Evolutionary conservation across 257 asterid genomes (phyloP), one percentile per base, ranked within the genome.

Genomic region (Rehmannia glutinosa): DNA sequence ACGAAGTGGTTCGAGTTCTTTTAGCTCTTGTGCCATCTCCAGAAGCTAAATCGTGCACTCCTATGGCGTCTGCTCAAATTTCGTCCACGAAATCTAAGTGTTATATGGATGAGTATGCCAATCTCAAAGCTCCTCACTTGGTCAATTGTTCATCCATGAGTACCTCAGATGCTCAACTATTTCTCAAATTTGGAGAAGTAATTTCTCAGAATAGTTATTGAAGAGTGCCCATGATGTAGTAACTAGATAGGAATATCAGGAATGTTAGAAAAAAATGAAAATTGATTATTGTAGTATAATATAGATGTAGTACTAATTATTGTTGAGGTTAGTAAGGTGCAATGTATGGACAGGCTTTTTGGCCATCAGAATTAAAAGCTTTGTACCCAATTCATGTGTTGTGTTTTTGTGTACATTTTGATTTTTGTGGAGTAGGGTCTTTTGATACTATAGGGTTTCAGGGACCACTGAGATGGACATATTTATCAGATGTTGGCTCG

Each of bases 61-160:
- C 69, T 9, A 25, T 41, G 15, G 67, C 67, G 20, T 42, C 62
- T 1, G 52, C 33, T 0, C 30, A 71, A 5, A 77, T 68, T 57
- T 75, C 92, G 4, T 74, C 95, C 0, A 47, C 81, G 1, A 80
- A 79, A 81, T 78, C 46, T 0, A 85, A 82, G 4, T 76, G 92
- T 73, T 90, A 93, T 73, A 75, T 77, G 80, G 95, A 90, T 27
- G 95, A 93, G 45, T 90, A 93, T 20, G 95, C 89, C 3, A 90
- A 90, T 55, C 85, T 90, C 57, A 88, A 82, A 66, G 79, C 88
- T 15, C 95, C 97, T 15, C 96, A 88, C 72, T 58, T 85, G 77
- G 88, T 86, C 36, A 84, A 90, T 56, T 90, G 85, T 57, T 74
- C 96, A 20, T 85, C 96, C 42, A 82, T 86, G 81, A 83, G 95